Evolutionary conservation across 345 rosid genomes (phyloP).

Genomic region (Anastatica hierochuntica): DNA sequence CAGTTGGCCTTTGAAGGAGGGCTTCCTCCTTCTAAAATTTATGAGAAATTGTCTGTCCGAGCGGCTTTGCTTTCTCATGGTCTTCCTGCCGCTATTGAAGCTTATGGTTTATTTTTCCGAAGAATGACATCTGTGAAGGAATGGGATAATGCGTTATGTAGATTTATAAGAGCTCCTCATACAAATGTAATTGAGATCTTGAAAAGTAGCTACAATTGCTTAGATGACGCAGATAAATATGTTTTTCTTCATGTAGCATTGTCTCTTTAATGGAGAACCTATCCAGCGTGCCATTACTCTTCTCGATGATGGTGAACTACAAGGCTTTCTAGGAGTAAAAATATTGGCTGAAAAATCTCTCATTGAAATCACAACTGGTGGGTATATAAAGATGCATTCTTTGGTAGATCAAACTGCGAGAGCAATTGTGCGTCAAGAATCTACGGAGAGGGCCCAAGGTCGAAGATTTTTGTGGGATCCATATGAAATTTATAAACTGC

Average conservation of each 20-base stretch:
- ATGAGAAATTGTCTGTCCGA: not conserved
- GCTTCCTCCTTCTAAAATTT: not conserved
- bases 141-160: conserved; percentile 8
- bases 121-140: not conserved
- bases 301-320: not conserved
- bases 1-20: not conserved
- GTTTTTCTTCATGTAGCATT: conserved; percentile 11
- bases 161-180: not conserved
- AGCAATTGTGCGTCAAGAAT: not conserved
- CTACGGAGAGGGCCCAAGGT: not conserved
- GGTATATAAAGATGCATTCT: not conserved
- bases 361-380: not conserved
- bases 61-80: conserved; percentile 11
- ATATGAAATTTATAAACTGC: not conserved
- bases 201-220: not conserved
- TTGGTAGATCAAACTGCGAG: conserved; percentile 6
- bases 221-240: not conserved
- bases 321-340: not conserved
- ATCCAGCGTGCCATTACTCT: not conserved
- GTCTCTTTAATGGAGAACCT: conserved; percentile 6
- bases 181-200: not conserved
- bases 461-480: conserved; percentile 4
- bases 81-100: conserved; percentile 20
- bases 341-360: conserved; percentile 9
- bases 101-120: conserved; percentile 5